Conservation (phyloP, 257 asterid genomes). For the Ehretia macrophylla region DNA sequence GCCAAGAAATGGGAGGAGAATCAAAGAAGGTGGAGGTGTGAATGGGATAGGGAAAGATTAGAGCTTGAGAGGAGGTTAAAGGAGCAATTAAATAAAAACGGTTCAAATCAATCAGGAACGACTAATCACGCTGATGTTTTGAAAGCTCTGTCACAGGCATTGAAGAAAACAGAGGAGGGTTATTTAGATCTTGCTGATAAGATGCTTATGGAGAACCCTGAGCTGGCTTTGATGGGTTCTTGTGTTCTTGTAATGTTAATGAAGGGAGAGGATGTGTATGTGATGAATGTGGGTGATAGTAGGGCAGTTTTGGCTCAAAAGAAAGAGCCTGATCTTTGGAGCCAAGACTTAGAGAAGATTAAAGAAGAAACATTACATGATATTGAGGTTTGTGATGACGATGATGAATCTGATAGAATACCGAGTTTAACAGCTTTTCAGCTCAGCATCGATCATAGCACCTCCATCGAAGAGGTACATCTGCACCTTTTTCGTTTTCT, state of each 20-base stretch:
- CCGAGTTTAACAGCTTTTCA: conserved; percentile 67
- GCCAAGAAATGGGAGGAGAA: conserved; percentile 85
- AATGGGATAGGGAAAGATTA: conserved; percentile 85
- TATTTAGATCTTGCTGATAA: conserved; percentile 75
- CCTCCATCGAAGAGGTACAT: conserved; percentile 74
- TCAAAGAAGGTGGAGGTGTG: conserved; percentile 86
- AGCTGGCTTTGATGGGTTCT: conserved; percentile 92
- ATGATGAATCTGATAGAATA: conserved; percentile 19
- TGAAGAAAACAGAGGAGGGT: conserved; percentile 76
- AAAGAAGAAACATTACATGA: conserved; percentile 79
- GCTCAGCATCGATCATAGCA: conserved; percentile 85
- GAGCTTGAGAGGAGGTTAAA: conserved; percentile 81
- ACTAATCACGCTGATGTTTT: conserved; percentile 68
- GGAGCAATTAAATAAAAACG: conserved; percentile 44
- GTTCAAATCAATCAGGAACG: conserved; percentile 29
- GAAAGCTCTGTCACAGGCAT: conserved; percentile 68
- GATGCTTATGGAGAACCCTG: conserved; percentile 87
- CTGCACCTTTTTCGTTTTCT: not conserved
- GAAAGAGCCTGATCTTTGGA: conserved; percentile 87
- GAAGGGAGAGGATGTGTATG: conserved; percentile 91
- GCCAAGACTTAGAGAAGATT: conserved; percentile 91
- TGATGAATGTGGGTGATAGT: conserved; percentile 96
- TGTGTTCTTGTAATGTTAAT: conserved; percentile 92
- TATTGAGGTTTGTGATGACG: conserved; percentile 65
- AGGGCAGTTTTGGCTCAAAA: conserved; percentile 80